These are phyloP conservation scores for Arabidopsis lyrata DNA, from an alignment of 441 rosid genomes.

Conservation along the genomic window DNA sequence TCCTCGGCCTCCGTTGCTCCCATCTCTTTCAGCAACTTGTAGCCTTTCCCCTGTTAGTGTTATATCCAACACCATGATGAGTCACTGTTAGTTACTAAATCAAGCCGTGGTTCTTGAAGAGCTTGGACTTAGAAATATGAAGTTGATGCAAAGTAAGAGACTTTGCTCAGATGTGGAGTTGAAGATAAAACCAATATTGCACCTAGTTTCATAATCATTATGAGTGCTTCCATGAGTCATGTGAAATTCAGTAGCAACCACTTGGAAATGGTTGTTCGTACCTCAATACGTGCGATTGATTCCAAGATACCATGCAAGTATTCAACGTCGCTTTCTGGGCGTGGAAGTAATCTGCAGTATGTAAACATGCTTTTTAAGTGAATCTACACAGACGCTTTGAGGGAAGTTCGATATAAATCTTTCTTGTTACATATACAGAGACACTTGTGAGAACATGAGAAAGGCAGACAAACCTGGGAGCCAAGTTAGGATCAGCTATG, in stretches of 20 bases:
- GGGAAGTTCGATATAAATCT: background rate
- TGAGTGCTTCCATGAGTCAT: background rate
- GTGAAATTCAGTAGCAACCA: conserved; percentile 3
- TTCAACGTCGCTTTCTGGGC: conserved; percentile 77
- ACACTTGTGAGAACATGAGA: conserved; percentile 26
- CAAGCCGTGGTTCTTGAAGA: background rate
- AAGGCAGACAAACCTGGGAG: conserved; percentile 65
- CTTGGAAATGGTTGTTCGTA: conserved; percentile 28
- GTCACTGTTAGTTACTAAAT: background rate
- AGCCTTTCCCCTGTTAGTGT: conserved; percentile 65
- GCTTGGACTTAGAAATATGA: background rate
- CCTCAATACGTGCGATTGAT: conserved; percentile 97
- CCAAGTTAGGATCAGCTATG: conserved; percentile 78
- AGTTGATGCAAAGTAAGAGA: conserved; percentile 6
- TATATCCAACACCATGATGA: conserved; percentile 1
- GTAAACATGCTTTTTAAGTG: background rate
- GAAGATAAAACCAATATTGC: background rate
- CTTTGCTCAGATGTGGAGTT: background rate
- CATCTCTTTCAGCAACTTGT: conserved; percentile 69
- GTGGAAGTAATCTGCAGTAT: conserved; percentile 74
- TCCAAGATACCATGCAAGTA: conserved; percentile 92
- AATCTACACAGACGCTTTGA: background rate
- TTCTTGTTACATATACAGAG: background rate
- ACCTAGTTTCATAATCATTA: too few relatives aligned
- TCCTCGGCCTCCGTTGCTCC: conserved; percentile 83